Evolutionary conservation across 2,329 filamentous ascomycete genomes (phyloP).

Genomic region (Trichoderma brevicompactum): DNA sequence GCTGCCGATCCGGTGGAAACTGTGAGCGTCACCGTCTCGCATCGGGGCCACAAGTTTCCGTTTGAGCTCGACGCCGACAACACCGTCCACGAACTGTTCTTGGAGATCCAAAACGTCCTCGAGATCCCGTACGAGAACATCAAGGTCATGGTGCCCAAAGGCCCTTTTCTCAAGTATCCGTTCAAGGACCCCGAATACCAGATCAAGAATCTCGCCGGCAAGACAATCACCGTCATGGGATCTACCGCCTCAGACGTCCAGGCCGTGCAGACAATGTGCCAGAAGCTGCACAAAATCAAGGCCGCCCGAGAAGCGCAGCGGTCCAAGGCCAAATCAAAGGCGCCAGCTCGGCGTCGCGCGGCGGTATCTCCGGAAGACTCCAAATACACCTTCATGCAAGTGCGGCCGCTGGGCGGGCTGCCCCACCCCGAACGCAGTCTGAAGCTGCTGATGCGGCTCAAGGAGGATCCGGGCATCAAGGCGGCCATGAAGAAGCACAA

Average conservation of each 20-base stretch:
- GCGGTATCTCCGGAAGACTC: constrained; percentile 53
- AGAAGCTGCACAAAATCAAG: constrained; percentile 54
- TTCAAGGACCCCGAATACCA: constrained; percentile 62
- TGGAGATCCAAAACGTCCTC: constrained; percentile 59
- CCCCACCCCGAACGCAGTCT: constrained; percentile 74
- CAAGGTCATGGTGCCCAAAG: constrained; percentile 69
- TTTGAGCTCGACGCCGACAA: constrained; percentile 41
- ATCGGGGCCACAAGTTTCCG: constrained; percentile 21
- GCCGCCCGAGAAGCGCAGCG: constrained; percentile 44
- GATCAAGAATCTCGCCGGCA: constrained; percentile 54
- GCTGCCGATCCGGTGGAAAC: background rate
- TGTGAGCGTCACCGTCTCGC: constrained; percentile 17
- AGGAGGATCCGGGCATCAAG: constrained; percentile 83
- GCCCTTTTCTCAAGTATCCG: constrained; percentile 66
- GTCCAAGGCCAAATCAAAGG: constrained; percentile 38
- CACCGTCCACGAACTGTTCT: constrained; percentile 62
- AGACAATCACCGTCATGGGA: constrained; percentile 69
- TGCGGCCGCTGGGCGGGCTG: constrained; percentile 77
- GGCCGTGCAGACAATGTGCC: constrained; percentile 55
- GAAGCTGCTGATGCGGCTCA: constrained; percentile 74
- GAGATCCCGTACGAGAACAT: constrained; percentile 66
- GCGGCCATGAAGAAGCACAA: constrained; percentile 81
- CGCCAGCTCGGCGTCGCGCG: constrained; percentile 26
- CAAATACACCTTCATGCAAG: constrained; percentile 78
- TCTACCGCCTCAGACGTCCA: constrained; percentile 63